Percentiles rank a stretch among this genome's conserved stretches.
phyloP scores from a whole-genome alignment of 192 early-diverging fungal genomes.

The Mortierella antarctica region DNA sequence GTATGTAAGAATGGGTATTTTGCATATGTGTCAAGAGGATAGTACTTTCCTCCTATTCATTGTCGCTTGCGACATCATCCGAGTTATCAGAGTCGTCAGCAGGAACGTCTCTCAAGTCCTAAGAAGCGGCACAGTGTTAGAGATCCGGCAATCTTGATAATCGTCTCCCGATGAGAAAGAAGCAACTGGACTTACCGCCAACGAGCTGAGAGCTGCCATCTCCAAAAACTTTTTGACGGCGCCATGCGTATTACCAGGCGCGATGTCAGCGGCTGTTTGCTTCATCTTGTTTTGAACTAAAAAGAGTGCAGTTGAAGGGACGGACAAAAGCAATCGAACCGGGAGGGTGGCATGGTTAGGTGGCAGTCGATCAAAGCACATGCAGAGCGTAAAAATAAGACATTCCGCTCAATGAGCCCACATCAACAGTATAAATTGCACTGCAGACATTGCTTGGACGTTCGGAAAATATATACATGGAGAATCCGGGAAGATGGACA shows the following conservation, averaged over 20 bases:
- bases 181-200: background rate
- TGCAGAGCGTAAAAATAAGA: background rate
- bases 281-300: conserved; percentile 24
- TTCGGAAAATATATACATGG: too few relatives aligned
- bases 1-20: background rate
- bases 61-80: conserved; percentile 10
- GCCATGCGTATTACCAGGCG: conserved; percentile 11
- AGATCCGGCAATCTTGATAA: background rate
- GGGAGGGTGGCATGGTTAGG: too few relatives aligned
- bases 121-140: background rate
- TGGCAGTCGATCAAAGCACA: background rate
- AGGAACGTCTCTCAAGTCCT: conserved; percentile 6
- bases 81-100: conserved; percentile 2
- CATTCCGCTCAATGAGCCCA: background rate
- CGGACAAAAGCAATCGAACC: background rate
- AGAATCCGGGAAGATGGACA: background rate
- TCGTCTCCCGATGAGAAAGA: background rate
- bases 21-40: too few relatives aligned
- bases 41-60: background rate
- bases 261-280: conserved; percentile 18
- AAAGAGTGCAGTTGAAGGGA: background rate
- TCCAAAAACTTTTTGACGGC: conserved; percentile 22
- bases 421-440: too few relatives aligned
- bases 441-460: too few relatives aligned
- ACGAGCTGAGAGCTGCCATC: background rate